Base-by-base conservation (phyloP, 2,329 filamentous ascomycete genomes). In the Aspergillus sp. region DNA sequence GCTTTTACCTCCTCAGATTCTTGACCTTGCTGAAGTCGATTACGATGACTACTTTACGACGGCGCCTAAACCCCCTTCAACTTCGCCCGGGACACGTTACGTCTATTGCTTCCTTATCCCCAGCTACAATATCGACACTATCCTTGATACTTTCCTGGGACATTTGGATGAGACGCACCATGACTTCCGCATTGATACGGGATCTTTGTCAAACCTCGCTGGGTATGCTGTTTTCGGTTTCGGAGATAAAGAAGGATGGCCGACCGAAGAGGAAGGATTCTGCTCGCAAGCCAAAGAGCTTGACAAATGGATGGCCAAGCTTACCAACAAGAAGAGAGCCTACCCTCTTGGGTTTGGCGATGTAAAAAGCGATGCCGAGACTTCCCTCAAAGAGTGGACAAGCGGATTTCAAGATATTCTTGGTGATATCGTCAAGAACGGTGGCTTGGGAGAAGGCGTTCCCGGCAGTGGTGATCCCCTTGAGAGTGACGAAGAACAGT, bases 241-340 rank as follows among this genome's bases (percentile, higher is more conserved):
- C 68, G 93, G 93, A 17, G 93, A 98, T 71, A 86, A 84, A 61
- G 90, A 96, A 71, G 91, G 90, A 57, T 99, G 95, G 93, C 91
- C 92, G 1, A 91, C 89, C 0, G 92, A 96, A 74, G 85, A 88
- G 58, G 90, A 95, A 65, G 93, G 93, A 0, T 99, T 93, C 76
- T 97, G 93, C 71, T 92, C 91, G 61, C 93, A 98, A 71, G 93
- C 93, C 1, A 90, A 88, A 68, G 88, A 96, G 64, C 81, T 96
- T 3, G 93, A 99, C 71, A 92, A 87, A 71, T 98, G 95, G 93
- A 90, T 99, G 89, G 92, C 93, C n/a, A 96, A 92, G 71, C 77
- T 99, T 67, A 96, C 93, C 0, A 88, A 85, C 2, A 85, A 89
- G 60, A 96, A 93, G 76, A 83, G 93, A 69, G 93, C 91, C 1